Conservation (phyloP, 495 filamentous ascomycete species). For the Letharia lupina region DNA sequence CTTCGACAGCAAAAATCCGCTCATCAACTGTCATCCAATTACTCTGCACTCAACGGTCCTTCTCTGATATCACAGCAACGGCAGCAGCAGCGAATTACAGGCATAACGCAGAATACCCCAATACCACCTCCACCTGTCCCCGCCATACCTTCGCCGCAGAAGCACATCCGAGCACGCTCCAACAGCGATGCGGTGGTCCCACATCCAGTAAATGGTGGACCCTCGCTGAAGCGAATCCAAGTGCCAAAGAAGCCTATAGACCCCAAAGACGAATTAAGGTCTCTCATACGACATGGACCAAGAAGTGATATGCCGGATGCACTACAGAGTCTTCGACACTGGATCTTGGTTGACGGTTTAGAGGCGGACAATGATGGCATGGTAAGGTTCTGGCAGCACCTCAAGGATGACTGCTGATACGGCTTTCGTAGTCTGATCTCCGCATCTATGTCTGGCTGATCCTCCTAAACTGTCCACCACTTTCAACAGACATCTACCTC, state of each 20-base stretch:
- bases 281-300: constrained; percentile 60
- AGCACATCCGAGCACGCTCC: constrained; percentile 54
- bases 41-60: constrained; percentile 26
- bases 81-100: constrained; percentile 30
- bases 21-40: constrained; percentile 40
- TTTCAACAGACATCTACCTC: constrained; percentile 81
- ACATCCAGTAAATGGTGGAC: constrained; percentile 28
- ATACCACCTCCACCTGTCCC: constrained; percentile 21
- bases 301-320: constrained; percentile 56
- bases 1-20: constrained; percentile 48
- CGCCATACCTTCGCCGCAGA: constrained; percentile 30
- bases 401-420: background rate
- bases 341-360: constrained; percentile 69
- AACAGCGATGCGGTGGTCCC: constrained; percentile 60
- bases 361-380: constrained; percentile 84
- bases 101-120: constrained; percentile 20
- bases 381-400: constrained; percentile 43
- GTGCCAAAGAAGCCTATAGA: constrained; percentile 49
- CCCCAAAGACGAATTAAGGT: constrained; percentile 54
- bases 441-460: constrained; percentile 95
- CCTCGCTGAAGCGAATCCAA: constrained; percentile 38
- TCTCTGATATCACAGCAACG: constrained; percentile 49
- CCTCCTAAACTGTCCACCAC: constrained; percentile 73
- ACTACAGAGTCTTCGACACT: constrained; percentile 64
- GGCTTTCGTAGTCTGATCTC: constrained; percentile 62